A percentile compares a stretch with the other conserved stretches of the same genome.
Conservation (phyloP, 768 basidiomycete species). For the Phanerochaete carnosa region DNA sequence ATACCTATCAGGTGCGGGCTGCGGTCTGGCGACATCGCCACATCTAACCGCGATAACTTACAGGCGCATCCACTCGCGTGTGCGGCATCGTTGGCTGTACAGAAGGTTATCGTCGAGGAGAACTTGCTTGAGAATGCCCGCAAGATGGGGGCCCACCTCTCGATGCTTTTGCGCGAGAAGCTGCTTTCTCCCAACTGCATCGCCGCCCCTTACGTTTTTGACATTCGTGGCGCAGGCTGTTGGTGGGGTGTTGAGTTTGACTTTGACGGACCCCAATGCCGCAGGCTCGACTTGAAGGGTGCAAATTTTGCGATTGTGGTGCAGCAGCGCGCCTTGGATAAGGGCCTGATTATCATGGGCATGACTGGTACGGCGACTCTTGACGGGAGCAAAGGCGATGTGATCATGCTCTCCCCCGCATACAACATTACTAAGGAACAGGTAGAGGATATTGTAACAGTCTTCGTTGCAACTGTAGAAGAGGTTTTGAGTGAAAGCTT, state of each 20-base stretch:
- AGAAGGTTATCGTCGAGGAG: constrained; percentile 65
- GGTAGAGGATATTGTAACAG: constrained; percentile 62
- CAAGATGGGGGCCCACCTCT: constrained; percentile 57
- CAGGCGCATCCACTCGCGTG: constrained; percentile 75
- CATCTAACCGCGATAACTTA: neutral
- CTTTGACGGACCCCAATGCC: constrained; percentile 42
- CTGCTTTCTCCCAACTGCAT: constrained; percentile 52
- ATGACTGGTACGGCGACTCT: constrained; percentile 67
- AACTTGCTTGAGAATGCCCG: constrained; percentile 67
- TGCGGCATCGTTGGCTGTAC: constrained; percentile 79
- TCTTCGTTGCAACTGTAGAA: constrained; percentile 66
- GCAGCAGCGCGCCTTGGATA: constrained; percentile 65
- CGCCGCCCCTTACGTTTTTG: constrained; percentile 67
- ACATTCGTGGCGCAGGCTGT: constrained; percentile 79
- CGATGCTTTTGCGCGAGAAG: constrained; percentile 47
- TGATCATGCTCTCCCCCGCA: constrained; percentile 73
- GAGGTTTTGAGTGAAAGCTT: constrained; percentile 47
- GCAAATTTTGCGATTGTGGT: constrained; percentile 62
- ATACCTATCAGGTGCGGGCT: constrained; percentile 69
- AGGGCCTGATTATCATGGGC: constrained; percentile 70
- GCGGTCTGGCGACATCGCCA: neutral
- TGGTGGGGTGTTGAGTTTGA: constrained; percentile 89
- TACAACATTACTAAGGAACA: constrained; percentile 73
- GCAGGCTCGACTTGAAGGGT: constrained; percentile 47
- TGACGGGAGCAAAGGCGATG: constrained; percentile 72